A percentile compares a stretch with the other conserved stretches of the same genome.
Evolutionary conservation across 1,284 basidiomycete species (phyloP).

Genomic region (Leccinum angustisporum): DNA sequence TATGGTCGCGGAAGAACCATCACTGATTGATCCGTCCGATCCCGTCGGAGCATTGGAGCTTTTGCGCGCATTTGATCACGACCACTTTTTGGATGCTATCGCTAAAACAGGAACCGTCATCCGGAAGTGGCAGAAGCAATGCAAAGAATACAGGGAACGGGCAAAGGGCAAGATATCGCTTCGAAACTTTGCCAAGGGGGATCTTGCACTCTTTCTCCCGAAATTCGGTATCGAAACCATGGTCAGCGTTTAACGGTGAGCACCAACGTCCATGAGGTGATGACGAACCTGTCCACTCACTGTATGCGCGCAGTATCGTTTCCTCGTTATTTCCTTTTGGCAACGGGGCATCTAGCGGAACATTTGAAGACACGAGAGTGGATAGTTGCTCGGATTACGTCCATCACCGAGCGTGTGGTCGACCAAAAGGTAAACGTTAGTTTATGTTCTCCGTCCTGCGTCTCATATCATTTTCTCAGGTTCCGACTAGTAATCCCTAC

Average conservation of each 20-base stretch:
- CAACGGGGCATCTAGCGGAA: slow-evolving; percentile 80
- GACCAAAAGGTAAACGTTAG: slow-evolving; percentile 62
- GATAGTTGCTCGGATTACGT: slow-evolving; percentile 91
- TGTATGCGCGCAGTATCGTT: slow-evolving; percentile 69
- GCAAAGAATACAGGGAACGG: slow-evolving; percentile 89
- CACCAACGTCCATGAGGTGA: slow-evolving; percentile 2
- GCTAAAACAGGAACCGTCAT: slow-evolving; percentile 81
- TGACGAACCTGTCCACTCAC: background rate
- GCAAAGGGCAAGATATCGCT: slow-evolving; percentile 94
- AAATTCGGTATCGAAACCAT: slow-evolving; percentile 88
- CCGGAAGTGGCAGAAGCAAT: slow-evolving; percentile 95
- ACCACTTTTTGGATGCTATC: slow-evolving; percentile 80
- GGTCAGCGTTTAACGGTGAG: slow-evolving; percentile 95
- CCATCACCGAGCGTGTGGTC: slow-evolving; percentile 84
- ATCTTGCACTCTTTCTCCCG: slow-evolving; percentile 90
- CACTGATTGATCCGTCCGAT: slow-evolving; percentile 73
- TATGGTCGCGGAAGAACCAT: slow-evolving; percentile 61
- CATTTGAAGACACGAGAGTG: slow-evolving; percentile 87
- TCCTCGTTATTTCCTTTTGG: slow-evolving; percentile 95
- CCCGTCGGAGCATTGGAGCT: slow-evolving; percentile 65
- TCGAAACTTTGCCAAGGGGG: slow-evolving; percentile 88
- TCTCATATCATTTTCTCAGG: slow-evolving; percentile 42
- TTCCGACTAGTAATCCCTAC: slow-evolving; percentile 72
- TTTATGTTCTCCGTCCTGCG: background rate
- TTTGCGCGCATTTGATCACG: slow-evolving; percentile 76